These are phyloP conservation scores for Cytospora chrysosperma DNA, from an alignment of 2,329 filamentous ascomycete genomes.

Conservation along the genomic window DNA sequence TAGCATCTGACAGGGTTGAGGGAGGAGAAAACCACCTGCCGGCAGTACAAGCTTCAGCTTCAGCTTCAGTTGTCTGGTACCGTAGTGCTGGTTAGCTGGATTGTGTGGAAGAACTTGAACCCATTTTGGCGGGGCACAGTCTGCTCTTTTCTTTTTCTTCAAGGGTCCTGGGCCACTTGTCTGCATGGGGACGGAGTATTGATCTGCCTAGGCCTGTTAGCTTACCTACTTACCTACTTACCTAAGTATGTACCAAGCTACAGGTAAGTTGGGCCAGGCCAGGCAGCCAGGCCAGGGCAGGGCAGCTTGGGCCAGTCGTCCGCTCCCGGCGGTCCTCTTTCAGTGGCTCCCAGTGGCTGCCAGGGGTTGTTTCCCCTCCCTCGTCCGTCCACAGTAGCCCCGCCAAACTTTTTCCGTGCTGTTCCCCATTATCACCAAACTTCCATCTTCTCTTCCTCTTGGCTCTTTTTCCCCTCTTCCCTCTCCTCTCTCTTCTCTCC, in stretches of 20 bases:
- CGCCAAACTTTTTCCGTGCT: conserved; percentile 24
- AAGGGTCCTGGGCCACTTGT: not conserved
- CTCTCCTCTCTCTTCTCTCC: conserved; percentile 30
- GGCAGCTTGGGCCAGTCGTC: too few relatives aligned
- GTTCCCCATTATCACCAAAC: conserved; percentile 15
- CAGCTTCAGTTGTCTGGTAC: too few relatives aligned
- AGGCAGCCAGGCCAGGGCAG: too few relatives aligned
- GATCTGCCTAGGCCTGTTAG: too few relatives aligned
- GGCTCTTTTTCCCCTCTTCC: conserved; percentile 25
- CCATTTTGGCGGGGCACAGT: not conserved
- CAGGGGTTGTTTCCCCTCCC: not conserved
- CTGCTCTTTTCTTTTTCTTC: not conserved
- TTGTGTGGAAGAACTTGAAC: not conserved
- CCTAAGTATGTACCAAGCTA: too few relatives aligned
- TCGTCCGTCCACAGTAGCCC: conserved; percentile 10
- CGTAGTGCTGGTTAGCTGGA: too few relatives aligned
- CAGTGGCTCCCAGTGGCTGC: too few relatives aligned
- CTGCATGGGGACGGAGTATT: not conserved
- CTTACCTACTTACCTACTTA: too few relatives aligned
- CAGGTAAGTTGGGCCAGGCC: too few relatives aligned
- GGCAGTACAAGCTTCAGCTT: too few relatives aligned
- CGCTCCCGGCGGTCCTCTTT: too few relatives aligned
- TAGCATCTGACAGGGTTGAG: not conserved
- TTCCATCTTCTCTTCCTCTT: conserved; percentile 27
- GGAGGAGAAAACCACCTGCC: too few relatives aligned